A percentile compares a stretch with the other conserved stretches of the same genome.
Conservation (phyloP, 2,329 filamentous ascomycete species). For the Pestalotiopsis sp. region DNA sequence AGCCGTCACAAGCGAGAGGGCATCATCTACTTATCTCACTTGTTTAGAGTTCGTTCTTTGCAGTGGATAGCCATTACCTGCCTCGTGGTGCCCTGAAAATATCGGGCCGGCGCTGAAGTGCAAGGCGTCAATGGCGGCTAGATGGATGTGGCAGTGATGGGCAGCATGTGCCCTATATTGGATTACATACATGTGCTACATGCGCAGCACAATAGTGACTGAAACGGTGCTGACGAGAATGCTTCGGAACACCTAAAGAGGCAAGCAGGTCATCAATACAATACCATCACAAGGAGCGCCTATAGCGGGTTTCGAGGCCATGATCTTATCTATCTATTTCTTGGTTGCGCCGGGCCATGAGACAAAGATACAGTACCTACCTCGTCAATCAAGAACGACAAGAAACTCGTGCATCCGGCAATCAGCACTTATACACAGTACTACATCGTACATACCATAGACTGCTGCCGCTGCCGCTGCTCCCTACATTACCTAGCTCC, state of each 20-base stretch:
- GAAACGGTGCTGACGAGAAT: neutral
- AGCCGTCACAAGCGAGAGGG: neutral
- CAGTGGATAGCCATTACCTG: neutral
- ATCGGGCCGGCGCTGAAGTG: neutral
- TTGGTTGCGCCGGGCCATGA: neutral
- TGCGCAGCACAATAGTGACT: neutral
- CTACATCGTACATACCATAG: neutral
- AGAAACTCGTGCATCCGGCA: neutral
- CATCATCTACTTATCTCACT: neutral
- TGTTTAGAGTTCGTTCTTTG: neutral
- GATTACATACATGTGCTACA: neutral
- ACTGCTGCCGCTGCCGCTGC: neutral
- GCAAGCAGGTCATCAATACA: conserved; percentile 8
- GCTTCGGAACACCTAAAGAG: neutral
- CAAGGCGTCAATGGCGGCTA: neutral
- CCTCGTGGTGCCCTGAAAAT: neutral
- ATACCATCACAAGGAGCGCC: neutral
- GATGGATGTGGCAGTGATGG: neutral
- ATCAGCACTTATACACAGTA: neutral
- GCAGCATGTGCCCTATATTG: neutral
- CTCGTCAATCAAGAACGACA: neutral
- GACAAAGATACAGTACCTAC: neutral
- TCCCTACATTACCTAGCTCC: neutral
- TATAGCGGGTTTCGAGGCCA: neutral
- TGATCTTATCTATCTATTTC: neutral